Conservation (phyloP, 345 rosid species). For the Heritiera littoralis region DNA sequence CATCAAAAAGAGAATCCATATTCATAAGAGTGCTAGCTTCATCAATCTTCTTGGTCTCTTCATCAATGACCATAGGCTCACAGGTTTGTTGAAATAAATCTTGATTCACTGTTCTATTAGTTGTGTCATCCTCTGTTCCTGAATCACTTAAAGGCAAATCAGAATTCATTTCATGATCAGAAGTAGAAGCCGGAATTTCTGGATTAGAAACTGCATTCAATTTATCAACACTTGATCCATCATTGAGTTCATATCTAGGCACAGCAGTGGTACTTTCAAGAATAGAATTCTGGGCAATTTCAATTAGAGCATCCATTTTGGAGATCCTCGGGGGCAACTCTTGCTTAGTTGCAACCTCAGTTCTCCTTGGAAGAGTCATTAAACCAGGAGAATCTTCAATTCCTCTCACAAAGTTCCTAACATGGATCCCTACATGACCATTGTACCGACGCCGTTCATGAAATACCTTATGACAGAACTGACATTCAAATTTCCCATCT, state of each 20-base stretch:
- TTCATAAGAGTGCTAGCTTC: slow-evolving; percentile 27
- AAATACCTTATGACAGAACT: slow-evolving; percentile 75
- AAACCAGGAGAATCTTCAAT: slow-evolving; percentile 55
- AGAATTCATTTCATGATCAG: slow-evolving; percentile 41
- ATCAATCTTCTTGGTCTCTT: slow-evolving; percentile 31
- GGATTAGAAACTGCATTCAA: slow-evolving; percentile 28
- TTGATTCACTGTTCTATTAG: slow-evolving; percentile 29
- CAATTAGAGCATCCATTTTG: slow-evolving; percentile 80
- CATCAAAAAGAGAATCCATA: slow-evolving; percentile 31
- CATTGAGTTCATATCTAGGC: slow-evolving; percentile 33
- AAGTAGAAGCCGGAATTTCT: slow-evolving; percentile 35
- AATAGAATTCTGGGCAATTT: slow-evolving; percentile 80
- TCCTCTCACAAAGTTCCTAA: slow-evolving; percentile 64
- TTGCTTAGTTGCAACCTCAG: slow-evolving; percentile 38
- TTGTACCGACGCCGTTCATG: slow-evolving; percentile 70
- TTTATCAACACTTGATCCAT: slow-evolving; percentile 30
- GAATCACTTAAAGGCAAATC: slow-evolving; percentile 38
- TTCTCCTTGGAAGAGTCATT: slow-evolving; percentile 34
- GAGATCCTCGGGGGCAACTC: slow-evolving; percentile 51
- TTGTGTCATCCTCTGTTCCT: slow-evolving; percentile 32
- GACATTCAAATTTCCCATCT: slow-evolving; percentile 80
- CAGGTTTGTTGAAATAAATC: slow-evolving; percentile 29
- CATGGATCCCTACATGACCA: slow-evolving; percentile 77
- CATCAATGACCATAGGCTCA: slow-evolving; percentile 27
- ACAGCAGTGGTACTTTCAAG: slow-evolving; percentile 42